Percentiles rank a stretch among this genome's conserved stretches.
Evolutionary conservation across 2,329 filamentous ascomycete species (phyloP).

Genomic region (Intubia oerlemansii): DNA sequence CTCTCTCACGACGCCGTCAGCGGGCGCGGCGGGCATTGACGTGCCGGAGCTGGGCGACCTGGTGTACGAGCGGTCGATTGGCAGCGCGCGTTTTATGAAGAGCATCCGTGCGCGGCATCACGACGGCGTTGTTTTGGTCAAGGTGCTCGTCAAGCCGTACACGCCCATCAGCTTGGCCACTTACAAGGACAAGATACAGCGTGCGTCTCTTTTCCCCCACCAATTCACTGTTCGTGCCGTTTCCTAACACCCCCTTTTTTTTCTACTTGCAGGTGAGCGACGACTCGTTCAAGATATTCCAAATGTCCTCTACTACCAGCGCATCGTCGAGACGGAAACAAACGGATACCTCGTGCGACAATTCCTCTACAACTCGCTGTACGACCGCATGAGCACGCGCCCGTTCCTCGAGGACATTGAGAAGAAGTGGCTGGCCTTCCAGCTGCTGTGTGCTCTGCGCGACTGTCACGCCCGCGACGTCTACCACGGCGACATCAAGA

Average conservation of each 20-base stretch:
- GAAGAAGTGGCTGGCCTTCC: slow-evolving; percentile 96
- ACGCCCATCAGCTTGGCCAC: slow-evolving; percentile 57
- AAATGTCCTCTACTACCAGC: slow-evolving; percentile 78
- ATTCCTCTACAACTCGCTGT: slow-evolving; percentile 88
- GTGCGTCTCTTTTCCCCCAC: slow-evolving; percentile 13
- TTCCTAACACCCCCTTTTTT: neutral
- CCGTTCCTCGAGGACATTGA: slow-evolving; percentile 95
- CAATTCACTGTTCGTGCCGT: neutral
- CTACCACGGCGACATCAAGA: slow-evolving; percentile 97
- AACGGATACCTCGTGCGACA: slow-evolving; percentile 88
- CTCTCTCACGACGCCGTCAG: slow-evolving; percentile 77
- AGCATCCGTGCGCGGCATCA: slow-evolving; percentile 78
- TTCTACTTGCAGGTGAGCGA: slow-evolving; percentile 31
- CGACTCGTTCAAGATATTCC: slow-evolving; percentile 62
- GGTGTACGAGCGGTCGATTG: slow-evolving; percentile 79
- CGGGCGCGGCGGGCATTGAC: slow-evolving; percentile 83
- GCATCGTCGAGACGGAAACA: slow-evolving; percentile 75
- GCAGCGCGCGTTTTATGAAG: slow-evolving; percentile 89
- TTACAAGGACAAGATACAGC: slow-evolving; percentile 56
- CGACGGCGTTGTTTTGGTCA: slow-evolving; percentile 81
- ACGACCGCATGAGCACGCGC: slow-evolving; percentile 88
- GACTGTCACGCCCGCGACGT: slow-evolving; percentile 80
- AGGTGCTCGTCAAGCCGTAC: slow-evolving; percentile 86
- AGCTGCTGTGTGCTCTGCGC: slow-evolving; percentile 74
- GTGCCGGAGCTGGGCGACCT: slow-evolving; percentile 79